Evolutionary conservation across 2,329 filamentous ascomycete species (phyloP).

Genomic region (Pseudodiploospora longispora): DNA sequence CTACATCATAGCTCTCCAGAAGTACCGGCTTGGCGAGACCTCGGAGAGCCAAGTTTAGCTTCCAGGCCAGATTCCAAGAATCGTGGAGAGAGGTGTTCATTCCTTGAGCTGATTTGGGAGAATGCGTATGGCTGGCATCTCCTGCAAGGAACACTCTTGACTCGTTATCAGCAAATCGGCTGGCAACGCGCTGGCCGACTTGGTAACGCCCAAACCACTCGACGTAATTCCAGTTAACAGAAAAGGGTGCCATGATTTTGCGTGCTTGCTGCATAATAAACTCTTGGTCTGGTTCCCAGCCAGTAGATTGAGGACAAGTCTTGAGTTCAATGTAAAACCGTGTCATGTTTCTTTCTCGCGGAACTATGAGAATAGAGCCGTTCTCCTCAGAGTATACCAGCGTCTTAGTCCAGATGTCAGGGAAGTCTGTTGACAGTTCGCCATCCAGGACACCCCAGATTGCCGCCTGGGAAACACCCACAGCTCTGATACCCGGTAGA

Average conservation of each 20-base stretch:
- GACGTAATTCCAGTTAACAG: conserved; percentile 53
- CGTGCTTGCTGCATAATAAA: conserved; percentile 55
- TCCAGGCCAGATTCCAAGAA: conserved; percentile 48
- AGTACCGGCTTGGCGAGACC: conserved; percentile 34
- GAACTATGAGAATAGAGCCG: conserved; percentile 58
- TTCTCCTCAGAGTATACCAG: conserved; percentile 47
- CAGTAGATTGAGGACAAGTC: conserved; percentile 40
- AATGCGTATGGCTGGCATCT: conserved; percentile 47
- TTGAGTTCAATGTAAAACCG: conserved; percentile 58
- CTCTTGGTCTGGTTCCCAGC: conserved; percentile 55
- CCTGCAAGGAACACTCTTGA: conserved; percentile 62
- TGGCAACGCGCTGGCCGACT: conserved; percentile 57
- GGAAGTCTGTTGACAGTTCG: conserved; percentile 42
- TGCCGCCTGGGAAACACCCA: conserved; percentile 43
- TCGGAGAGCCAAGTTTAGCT: conserved; percentile 39
- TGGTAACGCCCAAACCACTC: conserved; percentile 50
- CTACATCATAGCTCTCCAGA: conserved; percentile 41
- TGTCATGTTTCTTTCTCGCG: conserved; percentile 54
- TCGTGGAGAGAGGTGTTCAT: conserved; percentile 71
- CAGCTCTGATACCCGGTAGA: conserved; percentile 49
- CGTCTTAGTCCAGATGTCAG: conserved; percentile 50
- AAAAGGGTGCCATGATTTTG: conserved; percentile 59
- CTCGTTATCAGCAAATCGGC: conserved; percentile 44
- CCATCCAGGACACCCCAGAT: conserved; percentile 44
- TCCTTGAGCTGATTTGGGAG: conserved; percentile 59